Evolutionary conservation across 768 basidiomycete genomes (phyloP), one percentile per base, ranked within the genome.

Genomic region (Cystofilobasidium macerans): DNA sequence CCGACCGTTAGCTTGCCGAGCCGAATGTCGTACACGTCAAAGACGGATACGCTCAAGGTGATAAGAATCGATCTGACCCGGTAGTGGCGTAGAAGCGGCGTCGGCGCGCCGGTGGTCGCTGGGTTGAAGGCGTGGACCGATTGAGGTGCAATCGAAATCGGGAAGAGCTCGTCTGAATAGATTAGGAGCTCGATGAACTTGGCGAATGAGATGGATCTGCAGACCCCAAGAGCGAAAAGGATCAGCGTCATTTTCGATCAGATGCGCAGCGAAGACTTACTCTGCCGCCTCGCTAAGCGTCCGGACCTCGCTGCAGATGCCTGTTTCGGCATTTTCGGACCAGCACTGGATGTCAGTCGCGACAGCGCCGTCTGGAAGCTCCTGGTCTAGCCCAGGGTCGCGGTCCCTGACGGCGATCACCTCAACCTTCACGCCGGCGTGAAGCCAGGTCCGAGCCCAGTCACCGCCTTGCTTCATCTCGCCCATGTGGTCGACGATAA

Each of bases 141-240:
- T 4, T 6, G 24, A 24, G 38, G 7, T 33, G 38, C 12, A 33
- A 61, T 16, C 35, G 57, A 33, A 40, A 35, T 9, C 24, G 28
- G 24, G 58, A 51, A 22, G 33, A 62, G 61, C 13, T n/a, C 6
- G 61, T 57, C 47, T 24, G 54, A 61, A 48, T 68, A 62, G 33
- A 68, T 47, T 26, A 68, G 61, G 11, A 68, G 45, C 35, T 68
- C 67, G 43, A 68, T 61, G 57, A 56, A 68, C 51, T 68, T 68
- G 14, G 61, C 67, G 54, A 68, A 61, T 0, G 67, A 45, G 30
- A 68, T 38, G 9, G 36, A 56, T 18, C 66, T 67, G 53, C 28
- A 65, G 56, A 20, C 9, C 8, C 6, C 3, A 57, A 14, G 40
- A 7, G n/a, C n/a, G n/a, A 3, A 14, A 42, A 18, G 40, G 12